Percentiles rank a stretch among this genome's conserved stretches.
phyloP scores from a whole-genome alignment of 2,329 filamentous ascomycete genomes.

The Nemania abortiva region DNA sequence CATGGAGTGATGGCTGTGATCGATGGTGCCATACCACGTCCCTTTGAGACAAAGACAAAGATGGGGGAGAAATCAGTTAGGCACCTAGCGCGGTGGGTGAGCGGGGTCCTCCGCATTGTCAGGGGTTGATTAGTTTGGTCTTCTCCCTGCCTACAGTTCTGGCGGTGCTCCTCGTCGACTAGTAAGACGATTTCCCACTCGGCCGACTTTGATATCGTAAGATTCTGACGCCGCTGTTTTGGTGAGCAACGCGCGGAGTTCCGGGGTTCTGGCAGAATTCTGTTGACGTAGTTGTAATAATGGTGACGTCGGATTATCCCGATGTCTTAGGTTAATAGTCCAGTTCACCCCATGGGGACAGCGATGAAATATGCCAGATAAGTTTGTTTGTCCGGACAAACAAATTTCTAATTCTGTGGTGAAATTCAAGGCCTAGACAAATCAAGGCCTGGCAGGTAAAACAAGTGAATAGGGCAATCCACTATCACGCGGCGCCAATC shows the following conservation, averaged over 20 bases:
- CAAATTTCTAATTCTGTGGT: not conserved
- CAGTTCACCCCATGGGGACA: not conserved
- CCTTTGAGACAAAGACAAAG: not conserved
- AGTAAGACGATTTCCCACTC: slow-evolving; percentile 12
- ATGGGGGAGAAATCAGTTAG: not conserved
- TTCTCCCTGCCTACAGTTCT: not conserved
- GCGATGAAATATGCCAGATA: not conserved
- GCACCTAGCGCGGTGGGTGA: not conserved
- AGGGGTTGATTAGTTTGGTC: not conserved
- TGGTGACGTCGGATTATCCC: not conserved
- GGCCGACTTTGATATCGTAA: slow-evolving; percentile 18
- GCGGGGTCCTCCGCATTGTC: slow-evolving; percentile 23
- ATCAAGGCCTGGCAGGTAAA: not conserved
- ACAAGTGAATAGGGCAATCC: not conserved
- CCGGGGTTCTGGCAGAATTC: not conserved
- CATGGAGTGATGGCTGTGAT: not conserved
- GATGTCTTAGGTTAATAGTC: not conserved
- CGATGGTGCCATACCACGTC: slow-evolving; percentile 11
- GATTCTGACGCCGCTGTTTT: slow-evolving; percentile 6
- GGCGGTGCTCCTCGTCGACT: slow-evolving; percentile 7
- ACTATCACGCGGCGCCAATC: not conserved
- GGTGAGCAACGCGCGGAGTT: not conserved
- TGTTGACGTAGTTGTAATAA: slow-evolving; percentile 1
- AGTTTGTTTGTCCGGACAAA: not conserved
- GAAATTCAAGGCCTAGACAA: not conserved